Evolutionary conservation across 2,329 filamentous ascomycete species (phyloP).

Genomic region (Sporothrix brasiliensis): DNA sequence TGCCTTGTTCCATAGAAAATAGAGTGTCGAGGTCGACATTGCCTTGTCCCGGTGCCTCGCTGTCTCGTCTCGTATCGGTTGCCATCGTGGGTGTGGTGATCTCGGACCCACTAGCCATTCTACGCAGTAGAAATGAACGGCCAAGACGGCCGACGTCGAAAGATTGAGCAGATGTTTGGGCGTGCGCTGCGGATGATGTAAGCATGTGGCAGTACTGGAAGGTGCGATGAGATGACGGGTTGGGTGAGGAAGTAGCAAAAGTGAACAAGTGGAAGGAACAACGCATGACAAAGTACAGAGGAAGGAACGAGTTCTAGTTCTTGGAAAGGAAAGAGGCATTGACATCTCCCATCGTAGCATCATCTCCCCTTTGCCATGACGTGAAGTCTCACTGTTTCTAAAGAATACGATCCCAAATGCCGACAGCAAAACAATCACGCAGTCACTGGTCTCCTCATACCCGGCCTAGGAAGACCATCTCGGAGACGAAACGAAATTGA

Average conservation of each 20-base stretch:
- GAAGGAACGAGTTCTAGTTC: not conserved
- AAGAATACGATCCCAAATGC: no score
- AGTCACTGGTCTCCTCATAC: no score
- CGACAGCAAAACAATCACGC: no score
- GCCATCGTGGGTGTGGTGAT: not conserved
- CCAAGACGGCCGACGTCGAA: not conserved
- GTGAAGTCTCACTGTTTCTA: no score
- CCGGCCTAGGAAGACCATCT: no score
- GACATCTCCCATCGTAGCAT: not conserved
- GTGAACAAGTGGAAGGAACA: not conserved
- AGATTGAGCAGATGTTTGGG: slow-evolving; percentile 16
- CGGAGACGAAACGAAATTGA: not conserved
- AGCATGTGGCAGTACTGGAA: not conserved
- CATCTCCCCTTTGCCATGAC: no score
- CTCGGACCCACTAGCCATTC: not conserved
- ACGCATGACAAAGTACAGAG: not conserved
- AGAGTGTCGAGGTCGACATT: not conserved
- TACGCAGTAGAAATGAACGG: not conserved
- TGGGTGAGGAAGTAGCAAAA: not conserved
- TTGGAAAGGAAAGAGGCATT: not conserved
- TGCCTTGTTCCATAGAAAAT: not conserved
- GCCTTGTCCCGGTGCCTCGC: no score
- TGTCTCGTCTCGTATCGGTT: no score
- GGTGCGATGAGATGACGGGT: not conserved
- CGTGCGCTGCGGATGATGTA: not conserved